A percentile compares a stretch with the other conserved stretches of the same genome.
phyloP scores from a whole-genome alignment of 257 asterid genomes.

The Solanum habrochaites region DNA sequence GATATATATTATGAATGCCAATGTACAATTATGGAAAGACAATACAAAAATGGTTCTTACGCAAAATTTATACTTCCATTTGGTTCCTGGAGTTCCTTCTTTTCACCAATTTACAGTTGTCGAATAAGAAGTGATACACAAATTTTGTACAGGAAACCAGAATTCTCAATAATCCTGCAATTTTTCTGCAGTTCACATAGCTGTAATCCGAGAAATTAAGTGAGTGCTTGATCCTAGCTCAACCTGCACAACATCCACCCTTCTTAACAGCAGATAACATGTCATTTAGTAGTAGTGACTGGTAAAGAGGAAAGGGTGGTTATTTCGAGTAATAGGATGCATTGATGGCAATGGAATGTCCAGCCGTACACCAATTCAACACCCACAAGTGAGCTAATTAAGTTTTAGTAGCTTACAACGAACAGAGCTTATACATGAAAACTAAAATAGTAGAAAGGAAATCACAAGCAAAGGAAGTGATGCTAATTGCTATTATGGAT shows the following conservation, averaged over 20 bases:
- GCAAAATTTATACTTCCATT: neutral
- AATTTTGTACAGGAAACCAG: neutral
- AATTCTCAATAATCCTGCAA: neutral
- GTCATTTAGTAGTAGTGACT: neutral
- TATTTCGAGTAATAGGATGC: neutral
- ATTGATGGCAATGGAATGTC: neutral
- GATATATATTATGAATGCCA: neutral
- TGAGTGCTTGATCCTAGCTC: neutral
- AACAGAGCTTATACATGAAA: neutral
- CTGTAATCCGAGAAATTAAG: neutral
- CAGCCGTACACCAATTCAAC: neutral
- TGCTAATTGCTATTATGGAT: neutral
- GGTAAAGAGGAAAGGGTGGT: neutral
- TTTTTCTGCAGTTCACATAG: neutral
- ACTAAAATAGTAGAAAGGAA: neutral
- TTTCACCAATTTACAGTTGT: neutral
- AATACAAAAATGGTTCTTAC: neutral
- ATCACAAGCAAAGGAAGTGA: neutral
- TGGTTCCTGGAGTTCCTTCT: neutral
- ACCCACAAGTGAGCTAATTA: neutral
- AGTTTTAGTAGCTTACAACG: neutral
- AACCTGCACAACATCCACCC: conserved; percentile 23
- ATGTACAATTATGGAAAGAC: neutral
- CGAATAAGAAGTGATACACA: neutral
- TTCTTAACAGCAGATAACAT: neutral